Evolutionary conservation across 495 filamentous ascomycete species (phyloP).

Genomic region (Viridothelium virens): DNA sequence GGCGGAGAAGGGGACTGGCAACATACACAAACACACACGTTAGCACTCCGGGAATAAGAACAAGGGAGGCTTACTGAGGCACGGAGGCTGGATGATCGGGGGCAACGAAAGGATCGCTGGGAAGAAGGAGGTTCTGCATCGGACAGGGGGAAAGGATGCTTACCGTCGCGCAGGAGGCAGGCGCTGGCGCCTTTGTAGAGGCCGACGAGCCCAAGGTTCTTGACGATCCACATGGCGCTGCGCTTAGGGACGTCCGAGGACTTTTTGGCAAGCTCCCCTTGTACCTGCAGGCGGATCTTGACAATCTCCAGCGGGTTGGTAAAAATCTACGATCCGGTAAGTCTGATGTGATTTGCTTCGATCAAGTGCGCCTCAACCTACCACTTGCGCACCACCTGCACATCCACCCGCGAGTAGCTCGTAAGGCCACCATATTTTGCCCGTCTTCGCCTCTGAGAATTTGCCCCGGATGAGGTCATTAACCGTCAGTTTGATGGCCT

Average conservation of each 20-base stretch:
- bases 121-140: no score
- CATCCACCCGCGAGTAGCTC: slow-evolving; percentile 84
- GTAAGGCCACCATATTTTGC: slow-evolving; percentile 59
- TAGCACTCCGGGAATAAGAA: no score
- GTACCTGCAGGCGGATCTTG: slow-evolving; percentile 96
- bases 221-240: slow-evolving; percentile 94
- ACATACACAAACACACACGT: background rate
- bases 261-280: slow-evolving; percentile 88
- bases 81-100: background rate
- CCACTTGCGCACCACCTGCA: slow-evolving; percentile 93
- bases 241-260: slow-evolving; percentile 67
- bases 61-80: slow-evolving; percentile 7
- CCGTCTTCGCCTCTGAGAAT: slow-evolving; percentile 68
- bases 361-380: slow-evolving; percentile 43
- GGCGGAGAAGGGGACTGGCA: slow-evolving; percentile 78
- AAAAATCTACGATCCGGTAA: slow-evolving; percentile 56
- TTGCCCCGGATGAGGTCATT: slow-evolving; percentile 81
- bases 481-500: slow-evolving; percentile 97
- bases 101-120: no score
- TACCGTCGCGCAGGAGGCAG: slow-evolving; percentile 77
- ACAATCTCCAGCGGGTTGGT: slow-evolving; percentile 98
- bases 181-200: slow-evolving; percentile 97
- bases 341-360: background rate
- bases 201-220: slow-evolving; percentile 88
- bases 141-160: slow-evolving; percentile 11